phyloP scores from a whole-genome alignment of 140 eudicot genomes.

The Ambrosia hybrid region DNA sequence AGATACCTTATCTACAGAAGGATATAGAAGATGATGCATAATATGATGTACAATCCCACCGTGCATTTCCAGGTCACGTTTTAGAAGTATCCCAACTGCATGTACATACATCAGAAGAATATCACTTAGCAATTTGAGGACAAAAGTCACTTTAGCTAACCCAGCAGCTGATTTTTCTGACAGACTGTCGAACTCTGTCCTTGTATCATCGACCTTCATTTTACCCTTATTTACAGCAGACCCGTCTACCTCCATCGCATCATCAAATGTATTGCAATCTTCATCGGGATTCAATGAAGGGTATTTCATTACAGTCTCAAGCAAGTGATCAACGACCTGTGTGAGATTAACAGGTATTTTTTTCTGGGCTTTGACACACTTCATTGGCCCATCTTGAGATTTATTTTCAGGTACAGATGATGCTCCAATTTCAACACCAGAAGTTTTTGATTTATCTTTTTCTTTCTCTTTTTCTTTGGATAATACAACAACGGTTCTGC shows the following conservation, averaged over 20 bases:
- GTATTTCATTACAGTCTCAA: constrained; percentile 66
- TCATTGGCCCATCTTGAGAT: constrained; percentile 63
- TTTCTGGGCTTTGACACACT: constrained; percentile 76
- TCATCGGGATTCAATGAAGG: constrained; percentile 49
- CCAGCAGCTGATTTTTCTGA: constrained; percentile 36
- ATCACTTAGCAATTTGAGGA: constrained; percentile 85
- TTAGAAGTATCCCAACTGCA: constrained; percentile 78
- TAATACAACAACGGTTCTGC: constrained; percentile 64
- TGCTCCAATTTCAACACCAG: constrained; percentile 58
- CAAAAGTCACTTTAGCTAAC: constrained; percentile 73
- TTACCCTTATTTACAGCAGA: constrained; percentile 77
- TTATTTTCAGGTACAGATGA: constrained; percentile 52
- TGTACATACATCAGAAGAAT: constrained; percentile 95
- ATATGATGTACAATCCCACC: constrained; percentile 93
- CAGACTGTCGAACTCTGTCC: constrained; percentile 44
- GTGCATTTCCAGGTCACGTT: constrained; percentile 74
- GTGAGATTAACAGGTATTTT: constrained; percentile 83
- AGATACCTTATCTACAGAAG: constrained; percentile 49
- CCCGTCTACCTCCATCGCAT: constrained; percentile 88
- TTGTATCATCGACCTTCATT: constrained; percentile 74
- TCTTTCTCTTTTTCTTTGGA: constrained; percentile 81
- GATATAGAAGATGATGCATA: constrained; percentile 72
- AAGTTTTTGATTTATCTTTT: constrained; percentile 57
- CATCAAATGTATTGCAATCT: constrained; percentile 38
- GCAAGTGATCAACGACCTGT: constrained; percentile 92